Evolutionary conservation across 2,329 filamentous ascomycete genomes (phyloP).

Genomic region (Boeremia exigua): DNA sequence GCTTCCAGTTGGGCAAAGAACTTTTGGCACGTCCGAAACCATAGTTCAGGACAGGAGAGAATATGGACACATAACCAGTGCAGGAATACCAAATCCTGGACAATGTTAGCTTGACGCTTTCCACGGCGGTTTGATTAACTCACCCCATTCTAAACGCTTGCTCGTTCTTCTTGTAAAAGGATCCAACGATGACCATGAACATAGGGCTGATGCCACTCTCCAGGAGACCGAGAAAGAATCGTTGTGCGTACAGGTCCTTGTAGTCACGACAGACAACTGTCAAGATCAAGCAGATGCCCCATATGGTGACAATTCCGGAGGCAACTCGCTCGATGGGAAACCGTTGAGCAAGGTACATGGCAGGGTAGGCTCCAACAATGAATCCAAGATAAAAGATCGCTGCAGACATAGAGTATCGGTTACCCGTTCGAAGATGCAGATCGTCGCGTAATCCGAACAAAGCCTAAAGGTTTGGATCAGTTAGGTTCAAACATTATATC

Average conservation of each 20-base stretch:
- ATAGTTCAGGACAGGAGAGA: slow-evolving; percentile 30
- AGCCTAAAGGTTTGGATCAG: not conserved
- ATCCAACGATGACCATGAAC: slow-evolving; percentile 59
- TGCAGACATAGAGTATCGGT: slow-evolving; percentile 12
- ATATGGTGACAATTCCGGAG: slow-evolving; percentile 49
- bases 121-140: not conserved
- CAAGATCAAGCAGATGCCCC: slow-evolving; percentile 56
- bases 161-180: slow-evolving; percentile 62
- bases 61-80: slow-evolving; percentile 46
- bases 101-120: not conserved
- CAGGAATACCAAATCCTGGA: slow-evolving; percentile 63
- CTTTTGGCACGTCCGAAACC: slow-evolving; percentile 34
- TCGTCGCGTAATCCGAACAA: slow-evolving; percentile 17
- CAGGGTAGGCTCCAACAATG: slow-evolving; percentile 57
- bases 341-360: slow-evolving; percentile 53
- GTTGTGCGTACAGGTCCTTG: slow-evolving; percentile 56
- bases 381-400: slow-evolving; percentile 45
- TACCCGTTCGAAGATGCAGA: slow-evolving; percentile 40
- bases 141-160: slow-evolving; percentile 65
- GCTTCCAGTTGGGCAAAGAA: slow-evolving; percentile 25
- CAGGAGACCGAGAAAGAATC: slow-evolving; percentile 60
- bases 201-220: slow-evolving; percentile 61
- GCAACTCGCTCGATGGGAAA: slow-evolving; percentile 57
- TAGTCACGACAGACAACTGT: slow-evolving; percentile 57
- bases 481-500: not conserved